Conservation (phyloP, 163 green algal species). For the Scenedesmus sp. region DNA sequence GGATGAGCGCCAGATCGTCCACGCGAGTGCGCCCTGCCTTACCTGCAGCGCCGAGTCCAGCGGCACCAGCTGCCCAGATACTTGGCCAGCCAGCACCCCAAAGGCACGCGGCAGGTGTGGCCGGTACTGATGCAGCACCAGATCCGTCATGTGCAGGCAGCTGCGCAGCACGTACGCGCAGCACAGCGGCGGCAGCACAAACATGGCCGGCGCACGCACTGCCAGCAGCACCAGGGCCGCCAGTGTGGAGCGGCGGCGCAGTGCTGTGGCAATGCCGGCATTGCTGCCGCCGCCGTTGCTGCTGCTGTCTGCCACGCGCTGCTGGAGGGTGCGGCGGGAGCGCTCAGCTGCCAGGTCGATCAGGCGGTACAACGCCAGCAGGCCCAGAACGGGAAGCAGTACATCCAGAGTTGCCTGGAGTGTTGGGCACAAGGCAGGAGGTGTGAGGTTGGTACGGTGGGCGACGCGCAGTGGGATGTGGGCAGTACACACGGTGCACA, state of each 20-base stretch:
- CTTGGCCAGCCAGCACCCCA: not conserved
- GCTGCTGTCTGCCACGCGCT: not conserved
- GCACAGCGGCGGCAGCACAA: constrained; percentile 19
- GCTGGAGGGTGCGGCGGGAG: not conserved
- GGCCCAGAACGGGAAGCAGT: not conserved
- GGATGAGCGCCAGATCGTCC: not conserved
- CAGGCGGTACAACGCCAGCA: not conserved
- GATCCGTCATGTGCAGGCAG: constrained; percentile 7
- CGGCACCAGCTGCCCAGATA: constrained; percentile 32
- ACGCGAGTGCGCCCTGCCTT: too few species aligned
- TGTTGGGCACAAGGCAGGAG: not conserved
- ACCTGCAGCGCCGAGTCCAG: constrained; percentile 18
- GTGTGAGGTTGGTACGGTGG: not conserved
- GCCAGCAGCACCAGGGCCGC: constrained; percentile 21
- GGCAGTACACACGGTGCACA: too few species aligned
- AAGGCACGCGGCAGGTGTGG: not conserved
- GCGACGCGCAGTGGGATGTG: too few species aligned
- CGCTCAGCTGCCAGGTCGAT: not conserved
- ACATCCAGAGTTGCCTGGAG: constrained; percentile 22
- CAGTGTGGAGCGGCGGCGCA: not conserved
- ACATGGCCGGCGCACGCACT: constrained; percentile 18
- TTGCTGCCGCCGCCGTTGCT: not conserved
- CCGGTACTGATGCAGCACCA: constrained; percentile 30
- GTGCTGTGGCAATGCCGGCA: not conserved
- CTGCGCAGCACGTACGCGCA: constrained; percentile 7